Evolutionary conservation across 179 eudicot genomes (phyloP).

Genomic region (Heliamphora pulchella): DNA sequence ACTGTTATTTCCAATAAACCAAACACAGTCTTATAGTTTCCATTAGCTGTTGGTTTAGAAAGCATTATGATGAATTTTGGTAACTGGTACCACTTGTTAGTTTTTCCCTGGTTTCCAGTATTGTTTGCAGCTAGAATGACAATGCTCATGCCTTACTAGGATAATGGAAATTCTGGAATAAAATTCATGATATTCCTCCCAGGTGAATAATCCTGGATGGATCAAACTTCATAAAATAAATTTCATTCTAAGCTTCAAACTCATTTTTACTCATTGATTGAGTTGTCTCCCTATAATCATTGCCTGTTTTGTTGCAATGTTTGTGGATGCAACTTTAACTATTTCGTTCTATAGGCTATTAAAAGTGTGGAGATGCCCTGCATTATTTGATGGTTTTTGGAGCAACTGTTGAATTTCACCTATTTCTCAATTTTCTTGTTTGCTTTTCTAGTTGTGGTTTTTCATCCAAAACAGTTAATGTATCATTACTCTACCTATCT

Average conservation of each 20-base stretch:
- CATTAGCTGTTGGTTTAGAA: neutral
- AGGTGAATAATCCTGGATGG: neutral
- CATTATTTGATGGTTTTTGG: neutral
- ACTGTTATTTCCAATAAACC: too few relatives aligned
- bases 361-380: neutral
- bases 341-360: neutral
- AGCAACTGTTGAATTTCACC: neutral
- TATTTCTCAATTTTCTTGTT: neutral
- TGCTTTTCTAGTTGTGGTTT: neutral
- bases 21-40: neutral
- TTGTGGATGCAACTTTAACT: neutral
- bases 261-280: neutral
- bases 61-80: neutral
- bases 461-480: neutral
- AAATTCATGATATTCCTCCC: neutral
- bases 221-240: neutral
- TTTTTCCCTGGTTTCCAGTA: neutral
- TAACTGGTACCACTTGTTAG: neutral
- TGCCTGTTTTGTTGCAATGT: neutral
- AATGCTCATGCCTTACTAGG: conserved; percentile 10
- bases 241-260: neutral
- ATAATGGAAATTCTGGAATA: neutral
- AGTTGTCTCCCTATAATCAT: neutral
- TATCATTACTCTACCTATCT: neutral
- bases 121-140: neutral